phyloP scores from a whole-genome alignment of 805 yeast species.

The Sungouiella blattae region DNA sequence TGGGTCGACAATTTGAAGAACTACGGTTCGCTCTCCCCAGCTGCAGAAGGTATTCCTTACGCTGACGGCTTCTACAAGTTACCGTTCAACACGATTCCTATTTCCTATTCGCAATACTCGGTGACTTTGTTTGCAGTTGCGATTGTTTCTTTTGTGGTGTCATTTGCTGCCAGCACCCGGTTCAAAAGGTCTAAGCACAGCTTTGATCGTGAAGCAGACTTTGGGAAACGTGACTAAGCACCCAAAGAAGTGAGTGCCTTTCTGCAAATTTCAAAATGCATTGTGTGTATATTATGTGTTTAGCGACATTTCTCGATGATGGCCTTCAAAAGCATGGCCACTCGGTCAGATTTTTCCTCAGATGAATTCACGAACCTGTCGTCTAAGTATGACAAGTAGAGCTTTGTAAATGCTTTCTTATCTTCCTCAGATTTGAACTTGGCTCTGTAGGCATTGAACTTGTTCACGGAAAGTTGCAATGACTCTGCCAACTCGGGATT shows the following conservation, averaged over 20 bases:
- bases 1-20: constrained; percentile 45
- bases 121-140: constrained; percentile 19
- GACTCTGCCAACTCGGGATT: constrained; percentile 49
- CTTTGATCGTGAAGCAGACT: constrained; percentile 23
- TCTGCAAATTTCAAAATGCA: too few species aligned
- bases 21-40: constrained; percentile 12
- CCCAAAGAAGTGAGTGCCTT: too few species aligned
- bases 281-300: not conserved
- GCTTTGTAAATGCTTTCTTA: constrained; percentile 29
- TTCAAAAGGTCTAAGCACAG: constrained; percentile 17
- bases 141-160: constrained; percentile 20
- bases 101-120: constrained; percentile 21
- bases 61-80: constrained; percentile 39
- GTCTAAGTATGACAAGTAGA: constrained; percentile 23
- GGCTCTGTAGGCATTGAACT: constrained; percentile 57
- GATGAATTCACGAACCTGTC: constrained; percentile 25
- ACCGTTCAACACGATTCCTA: constrained; percentile 27
- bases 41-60: constrained; percentile 26
- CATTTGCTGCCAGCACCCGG: constrained; percentile 23
- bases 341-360: constrained; percentile 21
- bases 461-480: constrained; percentile 68
- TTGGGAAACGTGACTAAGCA: constrained; percentile 19
- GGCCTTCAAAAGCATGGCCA: constrained; percentile 33
- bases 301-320: constrained; percentile 37
- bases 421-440: constrained; percentile 35